phyloP scores from a whole-genome alignment of 352 stramenopile genomes.

The Phytophthora cactorum region DNA sequence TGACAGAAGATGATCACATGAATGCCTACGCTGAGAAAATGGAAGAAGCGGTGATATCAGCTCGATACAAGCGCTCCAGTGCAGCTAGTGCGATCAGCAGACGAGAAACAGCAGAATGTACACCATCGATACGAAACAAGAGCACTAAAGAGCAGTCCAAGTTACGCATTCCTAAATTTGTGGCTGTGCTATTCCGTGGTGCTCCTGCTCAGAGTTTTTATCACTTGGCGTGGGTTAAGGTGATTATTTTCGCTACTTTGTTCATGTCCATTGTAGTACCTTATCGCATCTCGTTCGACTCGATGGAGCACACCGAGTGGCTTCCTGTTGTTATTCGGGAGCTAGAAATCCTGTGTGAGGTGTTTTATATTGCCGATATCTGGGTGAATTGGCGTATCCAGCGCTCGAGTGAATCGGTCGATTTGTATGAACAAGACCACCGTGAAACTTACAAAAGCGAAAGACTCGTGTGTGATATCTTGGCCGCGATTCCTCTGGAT shows the following conservation, averaged over 20 bases:
- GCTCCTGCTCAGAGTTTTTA: slow-evolving; percentile 50
- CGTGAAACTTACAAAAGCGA: slow-evolving; percentile 52
- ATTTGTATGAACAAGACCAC: slow-evolving; percentile 64
- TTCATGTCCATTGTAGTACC: slow-evolving; percentile 56
- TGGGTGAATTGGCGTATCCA: slow-evolving; percentile 61
- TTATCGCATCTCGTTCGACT: slow-evolving; percentile 62
- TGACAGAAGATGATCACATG: slow-evolving; percentile 46
- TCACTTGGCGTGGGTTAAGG: slow-evolving; percentile 61
- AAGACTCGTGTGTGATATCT: slow-evolving; percentile 45
- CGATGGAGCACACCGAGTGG: slow-evolving; percentile 32
- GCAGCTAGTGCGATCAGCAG: slow-evolving; percentile 34
- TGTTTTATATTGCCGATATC: slow-evolving; percentile 64
- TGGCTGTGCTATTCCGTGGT: slow-evolving; percentile 34
- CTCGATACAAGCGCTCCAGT: slow-evolving; percentile 40
- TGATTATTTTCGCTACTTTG: slow-evolving; percentile 42
- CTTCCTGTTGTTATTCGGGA: slow-evolving; percentile 35
- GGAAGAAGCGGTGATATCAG: slow-evolving; percentile 45
- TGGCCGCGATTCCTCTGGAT: slow-evolving; percentile 54
- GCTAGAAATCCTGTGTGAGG: slow-evolving; percentile 53
- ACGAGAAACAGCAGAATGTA: slow-evolving; percentile 8
- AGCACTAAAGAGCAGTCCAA: background rate
- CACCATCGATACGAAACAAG: background rate
- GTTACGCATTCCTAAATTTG: slow-evolving; percentile 5
- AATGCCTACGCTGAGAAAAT: slow-evolving; percentile 41
- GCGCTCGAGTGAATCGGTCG: slow-evolving; percentile 46